Base-by-base conservation (phyloP, 805 yeast genomes). In the Peterozyma toletana region DNA sequence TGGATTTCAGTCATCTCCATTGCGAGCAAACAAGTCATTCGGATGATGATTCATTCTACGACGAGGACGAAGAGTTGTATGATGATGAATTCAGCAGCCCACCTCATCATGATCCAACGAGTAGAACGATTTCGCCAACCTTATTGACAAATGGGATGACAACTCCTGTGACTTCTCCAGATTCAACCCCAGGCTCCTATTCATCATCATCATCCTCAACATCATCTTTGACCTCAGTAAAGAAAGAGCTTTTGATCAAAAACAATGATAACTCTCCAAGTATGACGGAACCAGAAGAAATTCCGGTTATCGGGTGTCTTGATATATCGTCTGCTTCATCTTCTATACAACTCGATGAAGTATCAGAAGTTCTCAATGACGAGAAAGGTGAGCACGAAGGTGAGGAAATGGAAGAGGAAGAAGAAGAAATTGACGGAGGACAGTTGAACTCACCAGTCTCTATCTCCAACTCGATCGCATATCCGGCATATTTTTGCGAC, bases 131-230 rank as follows among this genome's bases (percentile, higher is more conserved):
- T 5, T 36, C 18, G 21, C 35, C 34, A 27, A 37, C 42, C n/a
- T 27, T 35, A 10, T 15, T 39, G 27, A 15, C 30, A 10, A 35
- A 36, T 18, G 39, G 41, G 3, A 33, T 33, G 33, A 39, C 41
- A 10, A 39, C 41, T 1, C 45, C 45, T 13, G 29, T 46, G 1
- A 39, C 48, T 9, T 42, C 45, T 27, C 45, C 48, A 13, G 38
- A 36, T 9, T 31, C 48, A 11, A 3, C 38, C 2, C 15, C 46
- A n/a, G n/a, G 16, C 15, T 17, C 44, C 31, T 10, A 27, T 14
- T 15, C 44, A 29, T 33, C 44, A 7, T 36, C 41, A 7, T 17
- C 14, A 15, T 35, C 39, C n/a, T 21, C 30, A 18, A 13, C 43
- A 7, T 9, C 39, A 29, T 15, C 36, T 15, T 9, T 31, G 27